Evolutionary conservation across 2,329 filamentous ascomycete genomes (phyloP).

Genomic region (Trichoderma atrobrunneum): DNA sequence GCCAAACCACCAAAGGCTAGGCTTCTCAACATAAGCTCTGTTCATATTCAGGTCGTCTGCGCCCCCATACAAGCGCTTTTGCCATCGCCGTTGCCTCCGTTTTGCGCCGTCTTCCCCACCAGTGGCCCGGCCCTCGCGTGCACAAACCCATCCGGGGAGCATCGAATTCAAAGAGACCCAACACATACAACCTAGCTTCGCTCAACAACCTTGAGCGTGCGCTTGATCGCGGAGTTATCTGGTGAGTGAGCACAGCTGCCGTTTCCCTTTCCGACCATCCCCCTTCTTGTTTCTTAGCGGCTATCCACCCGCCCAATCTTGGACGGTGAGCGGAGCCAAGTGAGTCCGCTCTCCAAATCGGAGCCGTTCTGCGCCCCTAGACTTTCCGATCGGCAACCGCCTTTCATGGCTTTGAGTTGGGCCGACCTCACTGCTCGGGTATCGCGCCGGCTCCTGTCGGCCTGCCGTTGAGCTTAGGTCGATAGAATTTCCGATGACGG

Average conservation of each 20-base stretch:
- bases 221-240: neutral
- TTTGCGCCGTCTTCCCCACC: neutral
- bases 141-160: neutral
- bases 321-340: conserved; percentile 21
- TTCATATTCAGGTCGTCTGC: neutral
- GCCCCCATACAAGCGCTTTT: neutral
- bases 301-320: conserved; percentile 21
- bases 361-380: conserved; percentile 10
- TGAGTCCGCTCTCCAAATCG: conserved; percentile 5
- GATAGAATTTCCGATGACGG: conserved; percentile 9
- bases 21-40: neutral
- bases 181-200: neutral
- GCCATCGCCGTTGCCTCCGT: neutral
- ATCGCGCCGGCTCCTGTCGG: conserved; percentile 8
- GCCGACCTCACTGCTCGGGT: neutral
- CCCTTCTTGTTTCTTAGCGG: neutral
- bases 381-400: conserved; percentile 11
- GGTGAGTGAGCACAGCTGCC: conserved; percentile 11
- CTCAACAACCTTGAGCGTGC: neutral
- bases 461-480: conserved; percentile 9
- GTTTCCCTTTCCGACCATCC: neutral
- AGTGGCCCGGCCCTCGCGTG: neutral
- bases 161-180: neutral
- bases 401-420: neutral
- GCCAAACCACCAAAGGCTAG: neutral